Percentiles rank a stretch among this genome's conserved stretches.
phyloP scores from a whole-genome alignment of 345 rosid species.

The Garcia nutans region DNA sequence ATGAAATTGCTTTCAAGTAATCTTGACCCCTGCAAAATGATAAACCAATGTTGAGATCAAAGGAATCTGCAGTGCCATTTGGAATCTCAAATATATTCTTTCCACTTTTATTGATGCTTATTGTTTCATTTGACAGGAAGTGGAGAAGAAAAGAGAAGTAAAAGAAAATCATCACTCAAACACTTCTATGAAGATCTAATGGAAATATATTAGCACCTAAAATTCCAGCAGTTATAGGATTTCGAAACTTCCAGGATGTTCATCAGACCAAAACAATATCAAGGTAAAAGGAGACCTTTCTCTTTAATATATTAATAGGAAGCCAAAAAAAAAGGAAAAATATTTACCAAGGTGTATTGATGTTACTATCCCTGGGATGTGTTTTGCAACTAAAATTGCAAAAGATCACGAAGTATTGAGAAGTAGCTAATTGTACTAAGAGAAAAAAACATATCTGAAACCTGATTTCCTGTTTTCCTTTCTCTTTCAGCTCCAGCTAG shows the following conservation, averaged over 20 bases:
- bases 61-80: neutral
- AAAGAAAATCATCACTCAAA: neutral
- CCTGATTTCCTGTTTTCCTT: constrained; percentile 93
- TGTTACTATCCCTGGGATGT: neutral
- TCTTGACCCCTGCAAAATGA: constrained; percentile 73
- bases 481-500: constrained; percentile 98
- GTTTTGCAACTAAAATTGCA: neutral
- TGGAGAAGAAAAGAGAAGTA: neutral
- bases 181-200: neutral
- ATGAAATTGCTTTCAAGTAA: constrained; percentile 89
- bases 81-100: neutral
- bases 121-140: neutral
- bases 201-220: neutral
- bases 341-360: neutral
- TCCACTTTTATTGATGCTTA: neutral
- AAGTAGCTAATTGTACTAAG: neutral
- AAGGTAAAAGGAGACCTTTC: neutral
- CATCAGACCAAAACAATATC: neutral
- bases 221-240: neutral
- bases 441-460: constrained; percentile 17
- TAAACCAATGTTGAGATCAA: constrained; percentile 15
- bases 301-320: neutral
- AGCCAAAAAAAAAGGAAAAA: neutral
- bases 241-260: neutral
- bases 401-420: neutral